Evolutionary conservation across 108 stramenopile genomes (phyloP), one percentile per base, ranked within the genome.

Genomic region (Cyclotella atomus): DNA sequence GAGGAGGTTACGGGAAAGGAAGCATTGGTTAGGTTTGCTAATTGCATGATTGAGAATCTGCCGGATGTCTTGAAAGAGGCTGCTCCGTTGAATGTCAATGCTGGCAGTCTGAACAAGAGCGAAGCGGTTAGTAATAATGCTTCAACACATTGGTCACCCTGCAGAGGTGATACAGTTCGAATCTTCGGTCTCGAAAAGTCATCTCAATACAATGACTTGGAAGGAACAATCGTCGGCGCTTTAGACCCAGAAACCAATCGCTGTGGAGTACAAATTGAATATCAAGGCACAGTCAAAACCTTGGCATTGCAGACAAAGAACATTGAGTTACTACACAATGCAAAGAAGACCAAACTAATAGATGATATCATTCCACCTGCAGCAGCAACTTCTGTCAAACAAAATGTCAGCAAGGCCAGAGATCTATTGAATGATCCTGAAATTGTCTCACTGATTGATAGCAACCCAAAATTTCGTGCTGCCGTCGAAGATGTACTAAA

Each of bases 1-100:
- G 78, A 79, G 66, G 78, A 79, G 44, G 73, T 79, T 10, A 74
- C 78, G 15, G 78, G 78, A 8, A 79, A 50, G 35, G 78, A 79
- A 28, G 71, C 78, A 32, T 66, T 79, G 1, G 17, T 27, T 21
- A 67, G 66, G 57, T 79, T 79, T 69, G 78, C 49, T 23, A 25
- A 44, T 30, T 60, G 41, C 24, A 79, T 73, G 79, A 64, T 80
- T 3, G 35, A 69, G 53, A 49, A 77, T 65, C 69, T 59, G 0
- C 73, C 79, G 14, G 66, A 73, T 65, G 65, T 50, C 2, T 50
- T 79, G 27, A 24, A 49, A 12, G 49, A 47, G 46, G 57, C 2
- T 21, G 70, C 41, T 3, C 36, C 19, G 0, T 59, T 4, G 32
- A 38, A 16, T 20, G n/a, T n/a, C n/a, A n/a, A n/a, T n/a, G n/a